Conservation (phyloP, 179 eudicot genomes). For the Beta corolliflora region DNA sequence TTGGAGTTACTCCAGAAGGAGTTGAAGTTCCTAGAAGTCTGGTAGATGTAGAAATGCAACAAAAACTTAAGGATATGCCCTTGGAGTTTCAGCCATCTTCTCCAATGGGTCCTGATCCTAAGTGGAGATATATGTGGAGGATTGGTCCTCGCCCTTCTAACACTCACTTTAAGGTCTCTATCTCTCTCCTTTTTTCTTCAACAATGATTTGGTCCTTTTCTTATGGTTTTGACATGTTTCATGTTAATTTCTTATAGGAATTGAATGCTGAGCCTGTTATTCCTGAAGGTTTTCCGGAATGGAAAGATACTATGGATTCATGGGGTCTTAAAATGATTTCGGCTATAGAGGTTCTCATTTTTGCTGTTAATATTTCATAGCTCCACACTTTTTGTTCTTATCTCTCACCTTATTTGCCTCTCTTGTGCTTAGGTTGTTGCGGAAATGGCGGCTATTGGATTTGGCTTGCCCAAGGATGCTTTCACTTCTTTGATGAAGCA, state of each 20-base stretch:
- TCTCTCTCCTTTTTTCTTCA: not conserved
- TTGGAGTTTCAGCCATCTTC: slow-evolving; percentile 57
- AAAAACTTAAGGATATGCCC: slow-evolving; percentile 66
- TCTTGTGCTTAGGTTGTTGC: slow-evolving; percentile 64
- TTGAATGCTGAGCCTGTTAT: slow-evolving; percentile 93
- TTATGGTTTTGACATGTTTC: not conserved
- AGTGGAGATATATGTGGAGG: slow-evolving; percentile 99
- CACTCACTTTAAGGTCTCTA: slow-evolving; percentile 71
- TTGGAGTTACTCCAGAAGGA: slow-evolving; percentile 99
- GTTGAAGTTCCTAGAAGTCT: slow-evolving; percentile 96
- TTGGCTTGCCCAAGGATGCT: slow-evolving; percentile 82
- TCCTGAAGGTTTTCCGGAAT: slow-evolving; percentile 84
- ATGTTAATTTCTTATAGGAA: slow-evolving; percentile 44
- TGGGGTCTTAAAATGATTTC: slow-evolving; percentile 91
- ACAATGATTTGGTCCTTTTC: not conserved
- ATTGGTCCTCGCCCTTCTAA: slow-evolving; percentile 81
- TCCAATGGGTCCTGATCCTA: slow-evolving; percentile 89
- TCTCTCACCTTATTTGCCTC: not conserved
- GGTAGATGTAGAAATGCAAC: slow-evolving; percentile 82
- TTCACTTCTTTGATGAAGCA: slow-evolving; percentile 93
- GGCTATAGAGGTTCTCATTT: slow-evolving; percentile 63
- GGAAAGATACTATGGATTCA: slow-evolving; percentile 90
- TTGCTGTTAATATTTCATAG: not conserved
- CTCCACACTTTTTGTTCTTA: not conserved
- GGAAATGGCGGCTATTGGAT: slow-evolving; percentile 97